Percentiles rank a stretch among this genome's conserved stretches.
Evolutionary conservation across 768 basidiomycete genomes (phyloP).

Genomic region (Lanmaoa pseudosensibilis): DNA sequence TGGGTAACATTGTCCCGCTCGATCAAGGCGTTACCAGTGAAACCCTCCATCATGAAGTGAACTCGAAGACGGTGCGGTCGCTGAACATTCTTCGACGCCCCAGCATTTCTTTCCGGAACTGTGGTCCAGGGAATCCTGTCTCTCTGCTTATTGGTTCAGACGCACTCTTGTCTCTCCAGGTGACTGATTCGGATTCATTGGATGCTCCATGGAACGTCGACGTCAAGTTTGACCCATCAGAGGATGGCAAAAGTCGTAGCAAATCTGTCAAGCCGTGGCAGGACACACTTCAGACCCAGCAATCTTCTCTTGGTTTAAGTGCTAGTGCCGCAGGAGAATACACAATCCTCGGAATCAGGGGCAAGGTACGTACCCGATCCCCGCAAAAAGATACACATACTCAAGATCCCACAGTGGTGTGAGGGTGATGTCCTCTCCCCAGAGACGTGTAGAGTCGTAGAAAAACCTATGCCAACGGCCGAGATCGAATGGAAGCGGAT

Average conservation of each 20-base stretch:
- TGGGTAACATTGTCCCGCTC: slow-evolving; percentile 70
- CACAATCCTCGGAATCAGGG: slow-evolving; percentile 64
- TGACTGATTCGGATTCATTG: slow-evolving; percentile 55
- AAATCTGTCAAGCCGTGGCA: slow-evolving; percentile 61
- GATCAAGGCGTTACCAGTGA: slow-evolving; percentile 33
- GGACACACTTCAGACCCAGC: slow-evolving; percentile 55
- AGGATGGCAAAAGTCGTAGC: slow-evolving; percentile 35
- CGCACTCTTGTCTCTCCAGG: slow-evolving; percentile 51
- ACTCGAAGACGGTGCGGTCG: slow-evolving; percentile 54
- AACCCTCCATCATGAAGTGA: slow-evolving; percentile 26
- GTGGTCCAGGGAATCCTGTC: slow-evolving; percentile 67
- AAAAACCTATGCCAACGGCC: slow-evolving; percentile 74
- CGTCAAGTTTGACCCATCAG: slow-evolving; percentile 59
- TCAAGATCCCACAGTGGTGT: slow-evolving; percentile 53
- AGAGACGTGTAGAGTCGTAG: slow-evolving; percentile 73
- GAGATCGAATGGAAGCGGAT: slow-evolving; percentile 88
- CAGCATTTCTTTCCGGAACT: slow-evolving; percentile 68
- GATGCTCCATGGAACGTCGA: slow-evolving; percentile 70
- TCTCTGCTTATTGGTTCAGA: slow-evolving; percentile 73
- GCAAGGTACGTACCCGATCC: slow-evolving; percentile 46
- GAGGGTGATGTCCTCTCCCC: slow-evolving; percentile 82
- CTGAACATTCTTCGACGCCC: slow-evolving; percentile 73
- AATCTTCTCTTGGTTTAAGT: slow-evolving; percentile 45
- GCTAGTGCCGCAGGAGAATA: slow-evolving; percentile 77
- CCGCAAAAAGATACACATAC: not conserved